Evolutionary conservation across 139 green algal species (phyloP), one percentile per base, ranked within the genome.

Genomic region (Desmodesmus armatus): DNA sequence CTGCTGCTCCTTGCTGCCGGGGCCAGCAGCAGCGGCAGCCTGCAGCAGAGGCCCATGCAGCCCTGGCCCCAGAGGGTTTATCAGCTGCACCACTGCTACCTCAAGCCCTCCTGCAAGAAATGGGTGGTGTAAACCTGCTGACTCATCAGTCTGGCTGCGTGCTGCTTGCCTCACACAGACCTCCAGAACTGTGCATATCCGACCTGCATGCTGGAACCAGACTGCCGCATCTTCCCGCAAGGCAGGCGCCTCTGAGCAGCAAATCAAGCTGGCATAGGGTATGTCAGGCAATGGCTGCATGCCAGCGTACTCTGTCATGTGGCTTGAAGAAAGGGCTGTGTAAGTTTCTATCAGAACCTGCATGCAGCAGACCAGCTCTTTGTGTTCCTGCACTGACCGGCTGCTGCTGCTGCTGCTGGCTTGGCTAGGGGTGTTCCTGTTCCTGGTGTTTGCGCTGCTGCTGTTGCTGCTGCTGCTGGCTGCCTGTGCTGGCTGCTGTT

Each of bases 221-320:
- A n/a, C 23, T 67, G 58, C 3, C 6, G 21, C 35, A 39, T 66
- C 25, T 72, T n/a, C 11, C 37, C 25, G 25, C 25, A n/a, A n/a
- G n/a, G n/a, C n/a, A n/a, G n/a, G n/a, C n/a, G n/a, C n/a, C n/a
- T n/a, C n/a, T n/a, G n/a, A n/a, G n/a, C n/a, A n/a, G n/a, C n/a
- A n/a, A n/a, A n/a, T n/a, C n/a, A n/a, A n/a, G n/a, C n/a, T n/a
- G n/a, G n/a, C n/a, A n/a, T n/a, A n/a, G n/a, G n/a, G n/a, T n/a
- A n/a, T n/a, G n/a, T n/a, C n/a, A n/a, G n/a, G n/a, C n/a, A n/a
- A n/a, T n/a, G n/a, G n/a, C n/a, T n/a, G n/a, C n/a, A n/a, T n/a
- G n/a, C n/a, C n/a, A n/a, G n/a, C n/a, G n/a, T 31, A 69, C 76
- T 72, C 76, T 55, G 71, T 55, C 19, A 43, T 60, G n/a, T 72